Conservation (phyloP, 1,139 yeast genomes). For the Magnusiomyces tetraspermus region DNA sequence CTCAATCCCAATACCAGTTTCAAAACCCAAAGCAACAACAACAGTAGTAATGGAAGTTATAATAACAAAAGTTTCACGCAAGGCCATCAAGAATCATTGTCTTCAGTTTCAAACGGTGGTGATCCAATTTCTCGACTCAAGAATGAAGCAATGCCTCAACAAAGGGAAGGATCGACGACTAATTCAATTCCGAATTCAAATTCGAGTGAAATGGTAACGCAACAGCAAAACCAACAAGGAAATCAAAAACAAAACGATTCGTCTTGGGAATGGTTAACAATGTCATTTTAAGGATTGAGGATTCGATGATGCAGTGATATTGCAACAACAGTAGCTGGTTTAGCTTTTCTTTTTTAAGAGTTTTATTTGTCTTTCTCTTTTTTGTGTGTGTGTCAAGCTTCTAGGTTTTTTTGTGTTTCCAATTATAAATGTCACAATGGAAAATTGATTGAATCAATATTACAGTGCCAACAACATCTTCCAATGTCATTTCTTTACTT, state of each 20-base stretch:
- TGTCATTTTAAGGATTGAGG: slow-evolving; percentile 23
- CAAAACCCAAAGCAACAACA: slow-evolving; percentile 6
- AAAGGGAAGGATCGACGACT: slow-evolving; percentile 3
- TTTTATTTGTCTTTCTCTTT: too few relatives aligned
- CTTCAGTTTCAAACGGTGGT: slow-evolving; percentile 1
- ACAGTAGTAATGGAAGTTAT: slow-evolving; percentile 15
- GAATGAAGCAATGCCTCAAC: neutral
- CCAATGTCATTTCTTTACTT: too few relatives aligned
- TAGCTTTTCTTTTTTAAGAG: too few relatives aligned
- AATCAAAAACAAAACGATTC: slow-evolving; percentile 14
- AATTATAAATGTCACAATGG: too few relatives aligned
- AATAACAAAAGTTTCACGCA: slow-evolving; percentile 10
- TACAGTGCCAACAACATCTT: too few relatives aligned
- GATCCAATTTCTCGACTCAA: too few relatives aligned
- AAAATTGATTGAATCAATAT: too few relatives aligned
- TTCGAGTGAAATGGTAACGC: neutral
- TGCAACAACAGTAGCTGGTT: too few relatives aligned
- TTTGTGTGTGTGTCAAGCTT: too few relatives aligned
- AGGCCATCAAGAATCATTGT: slow-evolving; percentile 1
- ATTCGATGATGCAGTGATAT: too few relatives aligned
- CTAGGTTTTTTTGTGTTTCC: too few relatives aligned
- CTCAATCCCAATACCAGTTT: neutral
- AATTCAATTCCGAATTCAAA: neutral
- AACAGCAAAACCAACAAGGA: slow-evolving; percentile 10
- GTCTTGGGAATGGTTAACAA: slow-evolving; percentile 32